A percentile compares a stretch with the other conserved stretches of the same genome.
Conservation (phyloP, 2,329 filamentous ascomycete genomes). For the Akanthomyces uredinophilus region DNA sequence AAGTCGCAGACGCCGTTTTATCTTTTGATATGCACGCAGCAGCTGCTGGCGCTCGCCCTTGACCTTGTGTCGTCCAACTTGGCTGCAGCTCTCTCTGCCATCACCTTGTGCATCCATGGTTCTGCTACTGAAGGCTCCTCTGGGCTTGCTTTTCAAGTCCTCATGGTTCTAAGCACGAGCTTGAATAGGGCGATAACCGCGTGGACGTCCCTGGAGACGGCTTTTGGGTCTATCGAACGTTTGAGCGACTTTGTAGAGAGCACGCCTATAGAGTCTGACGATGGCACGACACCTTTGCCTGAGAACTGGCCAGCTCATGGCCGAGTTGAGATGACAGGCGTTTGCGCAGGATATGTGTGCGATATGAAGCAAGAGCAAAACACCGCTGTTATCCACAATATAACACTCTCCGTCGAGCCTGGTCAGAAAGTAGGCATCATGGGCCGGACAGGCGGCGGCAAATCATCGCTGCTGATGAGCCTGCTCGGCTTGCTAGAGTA, state of each 20-base stretch:
- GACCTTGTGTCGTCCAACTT: neutral
- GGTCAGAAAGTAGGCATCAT: constrained; percentile 63
- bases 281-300: too few relatives aligned
- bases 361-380: too few relatives aligned
- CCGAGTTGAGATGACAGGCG: too few relatives aligned
- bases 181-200: neutral
- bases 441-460: constrained; percentile 65
- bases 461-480: constrained; percentile 62
- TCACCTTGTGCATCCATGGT: neutral
- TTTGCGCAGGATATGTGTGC: too few relatives aligned
- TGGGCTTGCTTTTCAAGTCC: neutral
- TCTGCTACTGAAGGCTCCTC: too few relatives aligned
- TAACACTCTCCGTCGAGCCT: constrained; percentile 54
- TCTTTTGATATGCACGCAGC: neutral
- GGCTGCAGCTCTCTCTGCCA: neutral
- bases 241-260: neutral
- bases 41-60: neutral
- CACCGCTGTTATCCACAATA: constrained; percentile 37
- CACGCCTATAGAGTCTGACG: neutral
- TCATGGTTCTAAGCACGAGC: neutral
- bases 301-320: too few relatives aligned
- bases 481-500: constrained; percentile 66
- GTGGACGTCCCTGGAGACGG: neutral
- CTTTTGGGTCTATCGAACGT: neutral
- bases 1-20: constrained; percentile 1